Conservation (phyloP, 1,284 basidiomycete species). For the Naganishia sp. region DNA sequence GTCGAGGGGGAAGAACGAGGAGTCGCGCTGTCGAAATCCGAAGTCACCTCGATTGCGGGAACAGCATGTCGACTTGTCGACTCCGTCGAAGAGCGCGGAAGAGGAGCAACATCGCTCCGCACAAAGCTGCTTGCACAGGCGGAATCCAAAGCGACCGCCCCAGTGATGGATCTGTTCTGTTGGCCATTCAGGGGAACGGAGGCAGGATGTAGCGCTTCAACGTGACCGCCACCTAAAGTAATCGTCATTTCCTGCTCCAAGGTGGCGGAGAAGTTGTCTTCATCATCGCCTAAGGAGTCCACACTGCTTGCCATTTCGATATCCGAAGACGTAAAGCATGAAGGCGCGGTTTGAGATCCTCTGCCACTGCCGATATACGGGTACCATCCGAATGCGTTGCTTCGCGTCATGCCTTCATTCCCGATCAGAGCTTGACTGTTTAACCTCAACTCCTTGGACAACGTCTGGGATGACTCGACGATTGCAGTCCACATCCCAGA, state of each 20-base stretch:
- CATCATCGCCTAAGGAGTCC: background rate
- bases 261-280: background rate
- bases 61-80: too few species aligned
- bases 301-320: conserved; percentile 25
- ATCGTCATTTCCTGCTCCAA: conserved; percentile 1
- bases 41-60: background rate
- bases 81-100: too few species aligned
- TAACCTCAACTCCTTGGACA: background rate
- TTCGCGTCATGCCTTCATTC: background rate
- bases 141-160: background rate
- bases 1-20: background rate
- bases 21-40: background rate
- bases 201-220: too few species aligned
- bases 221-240: background rate
- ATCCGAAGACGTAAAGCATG: conserved; percentile 12
- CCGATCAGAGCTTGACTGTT: background rate
- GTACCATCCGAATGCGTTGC: background rate
- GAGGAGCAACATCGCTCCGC: too few species aligned
- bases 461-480: background rate
- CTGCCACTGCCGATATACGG: background rate
- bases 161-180: too few species aligned
- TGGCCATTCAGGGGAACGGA: too few species aligned
- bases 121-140: background rate
- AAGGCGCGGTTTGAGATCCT: background rate
- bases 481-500: too few species aligned